Percentiles rank a stretch among this genome's conserved stretches.
Evolutionary conservation across 2,329 filamentous ascomycete species (phyloP).

Genomic region (Fusarium fujikuroi): DNA sequence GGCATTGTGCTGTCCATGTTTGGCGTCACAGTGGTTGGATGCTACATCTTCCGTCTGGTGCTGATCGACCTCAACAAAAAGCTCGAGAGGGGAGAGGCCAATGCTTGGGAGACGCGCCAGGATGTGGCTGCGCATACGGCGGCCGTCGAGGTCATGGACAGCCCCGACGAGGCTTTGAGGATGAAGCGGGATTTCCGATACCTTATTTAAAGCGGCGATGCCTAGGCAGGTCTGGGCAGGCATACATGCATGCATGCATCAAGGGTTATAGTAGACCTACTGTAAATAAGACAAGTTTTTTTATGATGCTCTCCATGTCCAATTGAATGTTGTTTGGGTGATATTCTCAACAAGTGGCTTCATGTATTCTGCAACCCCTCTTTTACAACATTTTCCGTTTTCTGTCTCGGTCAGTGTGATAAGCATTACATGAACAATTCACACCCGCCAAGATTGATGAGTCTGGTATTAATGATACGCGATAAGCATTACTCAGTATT

Average conservation of each 20-base stretch:
- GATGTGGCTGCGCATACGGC: slow-evolving; percentile 55
- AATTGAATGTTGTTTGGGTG: neutral
- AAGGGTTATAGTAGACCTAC: neutral
- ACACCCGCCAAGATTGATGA: neutral
- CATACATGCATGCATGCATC: neutral
- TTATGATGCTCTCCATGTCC: neutral
- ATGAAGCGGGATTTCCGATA: slow-evolving; percentile 62
- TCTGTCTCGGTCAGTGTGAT: neutral
- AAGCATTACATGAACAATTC: slow-evolving; percentile 7
- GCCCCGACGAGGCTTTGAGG: slow-evolving; percentile 56
- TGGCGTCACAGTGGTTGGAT: slow-evolving; percentile 65
- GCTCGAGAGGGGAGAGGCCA: slow-evolving; percentile 55
- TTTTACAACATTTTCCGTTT: neutral
- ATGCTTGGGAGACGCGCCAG: slow-evolving; percentile 49
- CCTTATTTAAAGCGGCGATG: slow-evolving; percentile 49
- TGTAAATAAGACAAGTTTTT: neutral
- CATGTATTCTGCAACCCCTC: slow-evolving; percentile 11
- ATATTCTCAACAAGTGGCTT: slow-evolving; percentile 11
- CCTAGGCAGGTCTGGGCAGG: neutral
- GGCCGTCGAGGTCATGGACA: slow-evolving; percentile 52
- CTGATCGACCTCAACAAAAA: slow-evolving; percentile 59
- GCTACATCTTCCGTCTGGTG: slow-evolving; percentile 59
- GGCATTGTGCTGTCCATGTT: slow-evolving; percentile 74
- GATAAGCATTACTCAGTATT: slow-evolving; percentile 19
- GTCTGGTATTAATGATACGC: neutral